phyloP scores from a whole-genome alignment of 169 alveolate genomes.

The Plasmodium blacklocki region DNA sequence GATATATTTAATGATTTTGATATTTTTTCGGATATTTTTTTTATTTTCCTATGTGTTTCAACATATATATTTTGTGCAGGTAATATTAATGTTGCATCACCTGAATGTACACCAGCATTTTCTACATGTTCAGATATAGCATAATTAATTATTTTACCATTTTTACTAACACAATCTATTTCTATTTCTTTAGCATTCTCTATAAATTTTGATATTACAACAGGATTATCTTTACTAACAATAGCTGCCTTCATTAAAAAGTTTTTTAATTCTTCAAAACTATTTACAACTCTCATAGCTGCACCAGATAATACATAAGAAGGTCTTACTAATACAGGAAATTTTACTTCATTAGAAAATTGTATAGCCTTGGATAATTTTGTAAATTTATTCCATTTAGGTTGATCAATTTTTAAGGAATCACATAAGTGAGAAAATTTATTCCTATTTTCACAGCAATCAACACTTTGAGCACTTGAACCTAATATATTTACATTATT shows the following conservation, averaged over 20 bases:
- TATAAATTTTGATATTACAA: constrained; percentile 90
- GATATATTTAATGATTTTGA: constrained; percentile 88
- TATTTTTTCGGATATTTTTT: constrained; percentile 89
- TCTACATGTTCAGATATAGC: constrained; percentile 93
- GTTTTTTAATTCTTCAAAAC: constrained; percentile 84
- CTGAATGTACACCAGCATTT: constrained; percentile 93
- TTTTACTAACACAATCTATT: constrained; percentile 89
- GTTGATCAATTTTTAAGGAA: constrained; percentile 91
- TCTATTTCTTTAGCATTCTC: constrained; percentile 90
- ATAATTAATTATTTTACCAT: constrained; percentile 88
- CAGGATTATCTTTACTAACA: constrained; percentile 90
- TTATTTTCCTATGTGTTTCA: constrained; percentile 90
- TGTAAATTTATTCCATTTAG: constrained; percentile 91
- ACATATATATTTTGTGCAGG: constrained; percentile 93
- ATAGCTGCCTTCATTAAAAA: constrained; percentile 89
- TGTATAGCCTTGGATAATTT: constrained; percentile 81
- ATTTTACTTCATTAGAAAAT: constrained; percentile 81
- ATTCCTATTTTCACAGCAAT: constrained; percentile 90
- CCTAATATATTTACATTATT: constrained; percentile 86
- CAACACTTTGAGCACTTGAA: constrained; percentile 91
- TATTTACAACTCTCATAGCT: constrained; percentile 90
- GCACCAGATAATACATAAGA: constrained; percentile 93
- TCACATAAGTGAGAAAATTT: constrained; percentile 90
- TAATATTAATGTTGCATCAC: constrained; percentile 91
- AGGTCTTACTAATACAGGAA: constrained; percentile 92